Conservation (phyloP, 2,329 filamentous ascomycete genomes). For the Metarhizium robertsii region DNA sequence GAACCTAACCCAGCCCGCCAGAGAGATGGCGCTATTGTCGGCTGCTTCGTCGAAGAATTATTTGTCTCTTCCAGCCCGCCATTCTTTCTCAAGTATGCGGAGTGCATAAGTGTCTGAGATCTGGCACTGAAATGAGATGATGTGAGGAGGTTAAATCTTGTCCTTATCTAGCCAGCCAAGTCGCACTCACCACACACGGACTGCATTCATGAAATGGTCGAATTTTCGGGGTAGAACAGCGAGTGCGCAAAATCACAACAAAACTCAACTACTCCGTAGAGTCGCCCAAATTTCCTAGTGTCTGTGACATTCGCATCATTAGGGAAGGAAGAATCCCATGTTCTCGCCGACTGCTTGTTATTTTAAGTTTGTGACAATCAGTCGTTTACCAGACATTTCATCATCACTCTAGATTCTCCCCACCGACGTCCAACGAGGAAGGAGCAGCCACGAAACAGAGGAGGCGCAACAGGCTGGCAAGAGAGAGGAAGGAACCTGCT, state of each 20-base stretch:
- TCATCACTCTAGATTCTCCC: too few relatives aligned
- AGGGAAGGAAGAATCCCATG: too few relatives aligned
- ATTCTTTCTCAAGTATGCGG: background rate
- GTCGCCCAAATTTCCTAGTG: too few relatives aligned
- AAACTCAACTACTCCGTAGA: too few relatives aligned
- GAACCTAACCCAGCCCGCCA: background rate
- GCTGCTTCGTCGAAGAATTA: background rate
- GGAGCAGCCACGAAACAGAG: too few relatives aligned
- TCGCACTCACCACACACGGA: background rate
- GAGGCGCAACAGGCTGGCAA: too few relatives aligned
- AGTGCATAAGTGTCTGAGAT: background rate
- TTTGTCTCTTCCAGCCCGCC: background rate
- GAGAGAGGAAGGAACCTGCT: too few relatives aligned
- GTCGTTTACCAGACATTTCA: too few relatives aligned
- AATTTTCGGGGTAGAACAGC: background rate
- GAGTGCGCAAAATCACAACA: background rate
- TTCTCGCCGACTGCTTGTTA: too few relatives aligned
- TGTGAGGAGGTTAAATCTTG: background rate
- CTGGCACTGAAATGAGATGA: background rate
- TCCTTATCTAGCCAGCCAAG: background rate
- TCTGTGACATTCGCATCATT: too few relatives aligned
- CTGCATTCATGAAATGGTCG: background rate
- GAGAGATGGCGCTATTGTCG: background rate
- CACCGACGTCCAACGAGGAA: too few relatives aligned
- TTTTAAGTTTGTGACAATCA: too few relatives aligned